Percentiles rank a stretch among this genome's conserved stretches.
Conservation (phyloP, 192 early-diverging fungal genomes). For the Nowakowskiella sp. region DNA sequence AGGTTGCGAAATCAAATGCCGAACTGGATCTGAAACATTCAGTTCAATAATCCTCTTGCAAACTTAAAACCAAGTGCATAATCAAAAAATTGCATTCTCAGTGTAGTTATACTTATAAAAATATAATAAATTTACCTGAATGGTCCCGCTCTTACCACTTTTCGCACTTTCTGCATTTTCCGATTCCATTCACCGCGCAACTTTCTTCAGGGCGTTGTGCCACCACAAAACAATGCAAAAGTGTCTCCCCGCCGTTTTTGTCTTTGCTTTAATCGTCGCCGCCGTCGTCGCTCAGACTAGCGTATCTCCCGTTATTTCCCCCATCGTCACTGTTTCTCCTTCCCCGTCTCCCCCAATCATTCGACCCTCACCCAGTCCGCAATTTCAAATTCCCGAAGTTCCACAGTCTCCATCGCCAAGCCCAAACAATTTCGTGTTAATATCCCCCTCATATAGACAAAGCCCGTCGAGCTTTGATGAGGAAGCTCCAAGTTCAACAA, state of each 20-base stretch:
- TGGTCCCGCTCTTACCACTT: too few relatives aligned
- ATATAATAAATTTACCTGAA: too few relatives aligned
- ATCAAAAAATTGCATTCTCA: too few relatives aligned
- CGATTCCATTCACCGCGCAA: too few relatives aligned
- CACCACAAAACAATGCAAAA: conserved; percentile 6
- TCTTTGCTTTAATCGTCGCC: neutral
- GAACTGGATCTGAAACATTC: neutral
- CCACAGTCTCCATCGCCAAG: conserved; percentile 18
- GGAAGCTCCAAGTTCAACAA: too few relatives aligned
- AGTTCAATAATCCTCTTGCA: conserved; percentile 5
- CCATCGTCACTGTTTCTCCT: neutral
- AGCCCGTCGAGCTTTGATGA: too few relatives aligned
- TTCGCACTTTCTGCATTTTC: too few relatives aligned
- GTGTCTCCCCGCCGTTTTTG: conserved; percentile 6
- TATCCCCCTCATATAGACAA: too few relatives aligned
- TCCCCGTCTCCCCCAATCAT: conserved; percentile 1
- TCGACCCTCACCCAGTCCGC: conserved; percentile 10
- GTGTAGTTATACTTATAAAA: too few relatives aligned
- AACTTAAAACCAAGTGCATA: neutral
- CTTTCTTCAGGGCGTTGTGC: neutral
- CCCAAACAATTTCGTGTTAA: too few relatives aligned
- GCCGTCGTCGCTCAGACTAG: neutral
- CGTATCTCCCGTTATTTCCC: neutral
- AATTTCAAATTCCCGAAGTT: conserved; percentile 25
- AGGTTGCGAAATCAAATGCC: neutral